phyloP scores from a whole-genome alignment of 345 rosid species.

The Microthlaspi erraticum region DNA sequence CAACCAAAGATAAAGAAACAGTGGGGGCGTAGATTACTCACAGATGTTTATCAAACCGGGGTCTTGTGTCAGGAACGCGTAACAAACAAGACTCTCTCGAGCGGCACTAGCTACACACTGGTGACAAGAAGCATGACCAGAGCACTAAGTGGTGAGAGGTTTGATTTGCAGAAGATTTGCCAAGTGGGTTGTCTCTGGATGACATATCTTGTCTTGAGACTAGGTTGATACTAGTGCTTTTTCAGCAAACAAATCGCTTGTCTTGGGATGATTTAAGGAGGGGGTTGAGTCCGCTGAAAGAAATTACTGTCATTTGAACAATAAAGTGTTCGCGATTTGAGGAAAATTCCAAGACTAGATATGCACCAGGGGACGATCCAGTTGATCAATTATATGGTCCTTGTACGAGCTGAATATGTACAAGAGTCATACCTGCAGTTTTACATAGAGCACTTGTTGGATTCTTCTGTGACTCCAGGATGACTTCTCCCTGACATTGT shows the following conservation, averaged over 20 bases:
- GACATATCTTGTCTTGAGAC: no score
- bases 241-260: slow-evolving; percentile 84
- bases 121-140: no score
- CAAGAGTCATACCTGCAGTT: slow-evolving; percentile 84
- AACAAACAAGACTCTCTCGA: no score
- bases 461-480: slow-evolving; percentile 82
- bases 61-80: no score
- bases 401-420: slow-evolving; percentile 67
- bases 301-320: background rate
- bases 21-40: no score
- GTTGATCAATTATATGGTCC: slow-evolving; percentile 59
- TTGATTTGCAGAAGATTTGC: no score
- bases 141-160: no score
- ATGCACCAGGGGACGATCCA: slow-evolving; percentile 75
- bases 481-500: slow-evolving; percentile 53
- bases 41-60: no score
- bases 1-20: no score
- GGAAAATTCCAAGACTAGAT: background rate
- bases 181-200: no score
- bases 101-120: no score
- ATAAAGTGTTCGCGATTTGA: background rate
- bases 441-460: slow-evolving; percentile 95
- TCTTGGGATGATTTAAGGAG: slow-evolving; percentile 93
- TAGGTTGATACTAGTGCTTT: slow-evolving; percentile 68
- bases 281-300: slow-evolving; percentile 86